Conservation (phyloP, 495 filamentous ascomycete genomes). For the Neurospora terricola region DNA sequence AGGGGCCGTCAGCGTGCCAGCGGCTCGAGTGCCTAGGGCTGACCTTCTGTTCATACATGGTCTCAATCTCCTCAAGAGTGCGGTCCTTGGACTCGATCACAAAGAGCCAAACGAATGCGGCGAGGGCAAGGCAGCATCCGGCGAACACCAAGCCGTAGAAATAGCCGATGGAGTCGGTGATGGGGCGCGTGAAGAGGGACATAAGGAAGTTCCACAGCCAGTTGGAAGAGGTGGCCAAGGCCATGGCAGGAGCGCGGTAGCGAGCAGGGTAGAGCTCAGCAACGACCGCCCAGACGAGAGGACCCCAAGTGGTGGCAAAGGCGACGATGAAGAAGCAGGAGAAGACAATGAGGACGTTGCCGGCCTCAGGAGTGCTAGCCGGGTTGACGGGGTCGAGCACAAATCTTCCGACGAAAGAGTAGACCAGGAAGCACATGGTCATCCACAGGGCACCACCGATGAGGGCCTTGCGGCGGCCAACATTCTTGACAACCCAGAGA, state of each 20-base stretch:
- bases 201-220: slow-evolving; percentile 78
- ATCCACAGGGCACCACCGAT: slow-evolving; percentile 60
- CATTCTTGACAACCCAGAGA: slow-evolving; percentile 62
- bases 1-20: slow-evolving; percentile 23
- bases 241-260: slow-evolving; percentile 68
- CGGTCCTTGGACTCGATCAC: slow-evolving; percentile 48
- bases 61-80: slow-evolving; percentile 56
- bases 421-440: slow-evolving; percentile 63
- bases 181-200: slow-evolving; percentile 41
- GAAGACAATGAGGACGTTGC: slow-evolving; percentile 67
- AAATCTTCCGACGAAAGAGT: slow-evolving; percentile 59
- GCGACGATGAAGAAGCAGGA: slow-evolving; percentile 62
- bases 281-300: slow-evolving; percentile 71
- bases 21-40: slow-evolving; percentile 54
- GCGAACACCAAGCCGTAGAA: slow-evolving; percentile 80
- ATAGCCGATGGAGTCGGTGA: slow-evolving; percentile 64
- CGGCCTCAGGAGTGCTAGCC: slow-evolving; percentile 45
- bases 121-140: slow-evolving; percentile 55
- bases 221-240: slow-evolving; percentile 68
- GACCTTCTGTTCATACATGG: slow-evolving; percentile 70
- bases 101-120: slow-evolving; percentile 73
- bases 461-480: slow-evolving; percentile 55
- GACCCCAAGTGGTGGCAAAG: slow-evolving; percentile 70
- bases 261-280: slow-evolving; percentile 74
- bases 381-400: slow-evolving; percentile 40